phyloP scores from a whole-genome alignment of 2,329 filamentous ascomycete species.

The Aspergillus chevalieri region DNA sequence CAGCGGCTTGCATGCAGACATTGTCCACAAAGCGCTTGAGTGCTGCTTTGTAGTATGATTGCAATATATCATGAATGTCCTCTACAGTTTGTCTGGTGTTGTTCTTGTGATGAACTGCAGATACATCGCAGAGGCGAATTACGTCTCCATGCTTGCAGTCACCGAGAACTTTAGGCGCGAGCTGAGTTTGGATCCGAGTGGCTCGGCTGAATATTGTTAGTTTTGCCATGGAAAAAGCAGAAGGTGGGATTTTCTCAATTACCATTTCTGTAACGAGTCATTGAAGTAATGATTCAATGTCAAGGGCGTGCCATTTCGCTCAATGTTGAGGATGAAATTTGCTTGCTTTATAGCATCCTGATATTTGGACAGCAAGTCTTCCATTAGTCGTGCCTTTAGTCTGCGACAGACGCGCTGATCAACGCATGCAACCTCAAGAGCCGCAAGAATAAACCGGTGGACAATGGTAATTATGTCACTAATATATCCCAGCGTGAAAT shows the following conservation, averaged over 20 bases:
- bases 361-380: constrained; percentile 45
- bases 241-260: background rate
- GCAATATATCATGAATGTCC: constrained; percentile 56
- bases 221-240: constrained; percentile 2
- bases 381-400: constrained; percentile 42
- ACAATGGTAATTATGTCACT: constrained; percentile 47
- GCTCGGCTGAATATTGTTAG: background rate
- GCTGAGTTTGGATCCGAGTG: background rate
- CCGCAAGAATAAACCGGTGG: constrained; percentile 46
- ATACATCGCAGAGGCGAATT: background rate
- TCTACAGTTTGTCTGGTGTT: constrained; percentile 21
- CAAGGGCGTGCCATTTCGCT: constrained; percentile 40
- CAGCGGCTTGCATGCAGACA: constrained; percentile 54
- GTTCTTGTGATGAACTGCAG: constrained; percentile 1
- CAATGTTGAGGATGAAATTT: constrained; percentile 48
- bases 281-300: constrained; percentile 52
- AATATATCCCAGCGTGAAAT: constrained; percentile 45
- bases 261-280: constrained; percentile 38
- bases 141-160: background rate
- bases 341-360: constrained; percentile 44
- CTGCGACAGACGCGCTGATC: constrained; percentile 40
- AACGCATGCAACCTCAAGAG: constrained; percentile 40
- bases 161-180: background rate
- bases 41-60: constrained; percentile 57
- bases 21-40: constrained; percentile 58